phyloP scores from a whole-genome alignment of 768 basidiomycete species.

The Tulasnella sp. region DNA sequence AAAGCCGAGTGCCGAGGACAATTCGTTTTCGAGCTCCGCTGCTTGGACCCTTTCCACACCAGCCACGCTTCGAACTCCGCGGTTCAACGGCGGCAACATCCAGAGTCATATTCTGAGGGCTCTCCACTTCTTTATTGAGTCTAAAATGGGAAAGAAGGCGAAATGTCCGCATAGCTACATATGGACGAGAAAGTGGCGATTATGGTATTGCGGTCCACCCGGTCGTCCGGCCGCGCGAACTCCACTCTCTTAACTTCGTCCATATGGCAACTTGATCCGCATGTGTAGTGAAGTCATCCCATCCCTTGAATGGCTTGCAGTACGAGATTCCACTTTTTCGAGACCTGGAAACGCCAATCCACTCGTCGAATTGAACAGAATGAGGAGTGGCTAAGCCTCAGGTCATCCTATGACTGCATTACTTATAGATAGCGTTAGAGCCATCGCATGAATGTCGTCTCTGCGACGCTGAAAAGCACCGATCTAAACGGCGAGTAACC shows the following conservation, averaged over 20 bases:
- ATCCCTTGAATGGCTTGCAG: neutral
- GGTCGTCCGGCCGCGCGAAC: neutral
- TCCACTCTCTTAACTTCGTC: neutral
- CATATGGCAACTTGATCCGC: neutral
- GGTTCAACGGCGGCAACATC: too few relatives aligned
- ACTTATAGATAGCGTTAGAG: neutral
- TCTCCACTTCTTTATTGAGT: too few relatives aligned
- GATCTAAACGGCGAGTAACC: too few relatives aligned
- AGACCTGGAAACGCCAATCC: neutral
- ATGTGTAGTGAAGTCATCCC: neutral
- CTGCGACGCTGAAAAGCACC: too few relatives aligned
- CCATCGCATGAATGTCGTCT: too few relatives aligned
- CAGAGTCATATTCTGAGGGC: too few relatives aligned
- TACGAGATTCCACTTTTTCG: neutral
- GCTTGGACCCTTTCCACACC: constrained; percentile 24
- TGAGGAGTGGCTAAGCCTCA: neutral
- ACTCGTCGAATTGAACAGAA: neutral
- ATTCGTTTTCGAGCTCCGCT: constrained; percentile 13
- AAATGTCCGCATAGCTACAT: too few relatives aligned
- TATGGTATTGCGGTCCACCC: neutral
- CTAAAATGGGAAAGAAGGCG: too few relatives aligned
- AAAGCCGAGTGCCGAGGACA: neutral
- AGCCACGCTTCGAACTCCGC: too few relatives aligned
- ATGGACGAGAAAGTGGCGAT: too few relatives aligned
- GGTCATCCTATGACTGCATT: neutral